Conservation (phyloP, 305 asterid species). For the Fraxinus angustifolia region DNA sequence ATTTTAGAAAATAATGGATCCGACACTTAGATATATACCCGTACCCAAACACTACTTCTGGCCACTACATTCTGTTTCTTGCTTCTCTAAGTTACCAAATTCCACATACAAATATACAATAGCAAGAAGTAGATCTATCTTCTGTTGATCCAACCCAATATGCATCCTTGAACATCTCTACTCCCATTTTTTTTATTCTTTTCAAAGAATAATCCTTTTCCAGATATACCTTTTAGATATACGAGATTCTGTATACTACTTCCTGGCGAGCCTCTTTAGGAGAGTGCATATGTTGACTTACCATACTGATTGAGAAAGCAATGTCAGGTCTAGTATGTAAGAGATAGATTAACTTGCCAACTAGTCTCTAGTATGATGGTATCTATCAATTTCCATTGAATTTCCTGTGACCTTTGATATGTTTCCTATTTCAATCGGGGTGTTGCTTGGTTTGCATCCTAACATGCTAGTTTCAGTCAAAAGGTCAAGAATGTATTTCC, state of each 20-base stretch:
- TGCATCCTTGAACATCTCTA: background rate
- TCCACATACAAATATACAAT: background rate
- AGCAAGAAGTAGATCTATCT: background rate
- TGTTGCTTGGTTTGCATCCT: background rate
- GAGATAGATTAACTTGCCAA: background rate
- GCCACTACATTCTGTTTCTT: background rate
- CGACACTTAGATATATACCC: too few species aligned
- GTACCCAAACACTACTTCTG: background rate
- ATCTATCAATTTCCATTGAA: background rate
- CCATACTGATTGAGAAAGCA: background rate
- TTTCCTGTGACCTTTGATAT: background rate
- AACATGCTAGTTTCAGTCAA: background rate
- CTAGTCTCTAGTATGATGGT: background rate
- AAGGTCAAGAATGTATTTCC: background rate
- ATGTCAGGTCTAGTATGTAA: background rate
- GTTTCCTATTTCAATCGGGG: background rate
- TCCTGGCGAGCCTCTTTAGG: background rate
- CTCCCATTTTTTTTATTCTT: background rate
- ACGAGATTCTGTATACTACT: background rate
- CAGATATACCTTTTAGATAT: background rate
- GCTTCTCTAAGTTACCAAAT: background rate
- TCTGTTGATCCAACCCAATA: background rate
- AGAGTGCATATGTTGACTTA: background rate
- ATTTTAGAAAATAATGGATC: too few species aligned
- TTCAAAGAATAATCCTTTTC: background rate